A percentile compares a stretch with the other conserved stretches of the same genome.
phyloP scores from a whole-genome alignment of 78 protist genomes.

The Fonticula alba region DNA sequence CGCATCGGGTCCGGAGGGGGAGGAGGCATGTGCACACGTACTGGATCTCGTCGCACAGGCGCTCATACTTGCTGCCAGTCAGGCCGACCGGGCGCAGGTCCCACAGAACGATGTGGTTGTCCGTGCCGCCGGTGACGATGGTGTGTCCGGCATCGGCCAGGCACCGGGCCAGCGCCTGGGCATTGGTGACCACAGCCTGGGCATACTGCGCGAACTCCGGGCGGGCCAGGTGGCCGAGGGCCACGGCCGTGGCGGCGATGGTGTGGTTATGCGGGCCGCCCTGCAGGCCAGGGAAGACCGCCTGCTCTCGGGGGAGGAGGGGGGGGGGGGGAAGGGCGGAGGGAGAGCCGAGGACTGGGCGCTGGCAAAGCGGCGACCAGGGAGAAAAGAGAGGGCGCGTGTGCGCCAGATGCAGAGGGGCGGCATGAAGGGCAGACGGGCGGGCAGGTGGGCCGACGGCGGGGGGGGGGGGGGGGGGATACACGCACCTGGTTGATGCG shows the following conservation, averaged over 20 bases:
- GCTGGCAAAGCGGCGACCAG: too few relatives aligned
- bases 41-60: conserved; percentile 62
- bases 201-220: conserved; percentile 72
- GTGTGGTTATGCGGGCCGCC: conserved; percentile 98
- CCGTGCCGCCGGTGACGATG: conserved; percentile 87
- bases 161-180: conserved; percentile 47
- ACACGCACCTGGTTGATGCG: conserved; percentile 56
- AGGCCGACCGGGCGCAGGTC: conserved; percentile 63
- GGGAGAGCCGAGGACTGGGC: too few relatives aligned
- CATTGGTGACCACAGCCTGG: conserved; percentile 54
- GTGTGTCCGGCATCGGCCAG: conserved; percentile 62
- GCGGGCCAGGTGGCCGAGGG: conserved; percentile 61
- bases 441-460: too few relatives aligned
- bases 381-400: too few relatives aligned
- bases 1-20: too few relatives aligned
- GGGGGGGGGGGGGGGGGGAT: too few relatives aligned
- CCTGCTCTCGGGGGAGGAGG: too few relatives aligned
- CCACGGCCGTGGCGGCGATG: conserved; percentile 86
- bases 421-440: too few relatives aligned
- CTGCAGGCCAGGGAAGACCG: conserved; percentile 89
- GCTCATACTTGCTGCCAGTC: conserved; percentile 37
- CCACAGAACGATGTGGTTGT: conserved; percentile 89
- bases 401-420: too few relatives aligned
- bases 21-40: too few relatives aligned
- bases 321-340: too few relatives aligned